These are phyloP conservation scores for Suillus subluteus DNA, from an alignment of 768 basidiomycete species.

Conservation along the genomic window DNA sequence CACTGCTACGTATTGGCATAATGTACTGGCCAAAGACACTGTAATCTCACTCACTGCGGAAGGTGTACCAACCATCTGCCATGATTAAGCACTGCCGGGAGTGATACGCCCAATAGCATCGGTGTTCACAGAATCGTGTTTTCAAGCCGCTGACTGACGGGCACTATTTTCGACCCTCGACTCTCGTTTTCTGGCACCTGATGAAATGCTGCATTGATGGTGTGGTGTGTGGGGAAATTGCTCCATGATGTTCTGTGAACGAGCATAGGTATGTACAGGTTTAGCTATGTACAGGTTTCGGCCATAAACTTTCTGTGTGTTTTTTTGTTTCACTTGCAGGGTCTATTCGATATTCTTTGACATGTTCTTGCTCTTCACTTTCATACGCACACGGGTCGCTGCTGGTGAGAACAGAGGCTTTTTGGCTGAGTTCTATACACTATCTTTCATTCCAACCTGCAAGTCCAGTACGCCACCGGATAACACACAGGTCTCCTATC, in stretches of 20 bases:
- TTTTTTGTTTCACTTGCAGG: slow-evolving; percentile 5
- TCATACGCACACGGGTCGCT: not conserved
- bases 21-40: not conserved
- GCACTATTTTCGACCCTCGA: not conserved
- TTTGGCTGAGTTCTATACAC: not conserved
- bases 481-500: not conserved
- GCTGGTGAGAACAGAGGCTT: slow-evolving; percentile 2
- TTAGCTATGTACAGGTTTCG: slow-evolving; percentile 4
- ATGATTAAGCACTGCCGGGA: not conserved
- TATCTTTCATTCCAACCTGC: not conserved
- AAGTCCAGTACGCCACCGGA: not conserved
- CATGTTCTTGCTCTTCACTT: slow-evolving; percentile 1
- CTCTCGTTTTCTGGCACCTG: not conserved
- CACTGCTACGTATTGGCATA: not conserved
- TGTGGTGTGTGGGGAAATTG: not conserved
- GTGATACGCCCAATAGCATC: not conserved
- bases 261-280: not conserved
- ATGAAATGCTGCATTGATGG: not conserved
- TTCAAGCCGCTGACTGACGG: not conserved
- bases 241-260: slow-evolving; percentile 2
- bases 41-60: not conserved
- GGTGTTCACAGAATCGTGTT: not conserved
- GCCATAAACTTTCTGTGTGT: not conserved
- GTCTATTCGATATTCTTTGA: not conserved
- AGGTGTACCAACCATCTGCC: not conserved